phyloP scores from a whole-genome alignment of 1,284 basidiomycete genomes.

The Coniophora puteana region DNA sequence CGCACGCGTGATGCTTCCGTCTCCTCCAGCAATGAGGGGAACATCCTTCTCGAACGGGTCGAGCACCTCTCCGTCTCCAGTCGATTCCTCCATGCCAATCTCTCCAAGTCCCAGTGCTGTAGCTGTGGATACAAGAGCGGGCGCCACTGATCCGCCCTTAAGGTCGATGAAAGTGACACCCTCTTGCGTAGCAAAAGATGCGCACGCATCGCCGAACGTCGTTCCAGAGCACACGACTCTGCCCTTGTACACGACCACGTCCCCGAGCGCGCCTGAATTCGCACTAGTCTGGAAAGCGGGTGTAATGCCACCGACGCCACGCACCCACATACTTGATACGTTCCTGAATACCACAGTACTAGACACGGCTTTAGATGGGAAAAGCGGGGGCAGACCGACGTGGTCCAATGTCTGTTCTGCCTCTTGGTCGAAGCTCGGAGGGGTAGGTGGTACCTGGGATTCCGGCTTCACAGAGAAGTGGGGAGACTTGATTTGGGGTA shows the following conservation, averaged over 20 bases:
- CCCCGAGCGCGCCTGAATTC: slow-evolving; percentile 13
- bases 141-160: slow-evolving; percentile 39
- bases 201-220: slow-evolving; percentile 13
- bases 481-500: slow-evolving; percentile 47
- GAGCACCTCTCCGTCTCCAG: slow-evolving; percentile 58
- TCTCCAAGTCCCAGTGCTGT: slow-evolving; percentile 58
- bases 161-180: slow-evolving; percentile 29
- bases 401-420: slow-evolving; percentile 49
- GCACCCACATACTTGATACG: slow-evolving; percentile 27
- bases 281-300: slow-evolving; percentile 14
- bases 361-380: slow-evolving; percentile 24
- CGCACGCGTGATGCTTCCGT: slow-evolving; percentile 57
- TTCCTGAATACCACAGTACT: slow-evolving; percentile 40
- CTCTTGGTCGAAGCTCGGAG: slow-evolving; percentile 64
- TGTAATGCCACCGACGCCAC: slow-evolving; percentile 18
- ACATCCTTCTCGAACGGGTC: slow-evolving; percentile 45
- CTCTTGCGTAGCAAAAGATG: slow-evolving; percentile 10
- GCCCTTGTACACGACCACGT: slow-evolving; percentile 30
- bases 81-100: slow-evolving; percentile 59
- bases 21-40: slow-evolving; percentile 46
- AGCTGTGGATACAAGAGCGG: slow-evolving; percentile 57
- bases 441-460: slow-evolving; percentile 49
- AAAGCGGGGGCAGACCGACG: slow-evolving; percentile 64
- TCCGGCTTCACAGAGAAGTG: slow-evolving; percentile 41
- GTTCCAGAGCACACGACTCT: slow-evolving; percentile 26